These are phyloP conservation scores for Asterophora lycoperdoides DNA, from an alignment of 768 basidiomycete genomes.

Conservation along the genomic window DNA sequence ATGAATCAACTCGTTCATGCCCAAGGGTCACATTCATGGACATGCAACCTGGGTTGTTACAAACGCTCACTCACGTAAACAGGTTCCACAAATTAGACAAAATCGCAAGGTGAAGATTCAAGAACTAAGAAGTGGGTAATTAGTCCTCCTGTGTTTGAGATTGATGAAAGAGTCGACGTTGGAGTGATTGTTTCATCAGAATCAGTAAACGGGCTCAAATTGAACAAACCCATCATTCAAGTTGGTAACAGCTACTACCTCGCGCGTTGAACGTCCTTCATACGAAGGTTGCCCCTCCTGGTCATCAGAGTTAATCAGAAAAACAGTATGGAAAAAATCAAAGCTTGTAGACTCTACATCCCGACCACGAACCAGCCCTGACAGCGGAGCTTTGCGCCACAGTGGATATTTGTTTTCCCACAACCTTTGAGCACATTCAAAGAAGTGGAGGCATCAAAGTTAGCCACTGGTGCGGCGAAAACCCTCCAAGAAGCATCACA, in stretches of 20 bases:
- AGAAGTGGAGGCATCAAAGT: background rate
- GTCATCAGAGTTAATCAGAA: slow-evolving; percentile 1
- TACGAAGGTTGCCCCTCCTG: no score
- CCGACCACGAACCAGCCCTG: background rate
- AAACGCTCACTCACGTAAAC: no score
- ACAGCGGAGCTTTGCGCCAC: slow-evolving; percentile 11
- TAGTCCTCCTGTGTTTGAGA: no score
- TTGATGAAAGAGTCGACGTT: no score
- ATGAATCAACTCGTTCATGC: background rate
- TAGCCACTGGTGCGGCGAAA: background rate
- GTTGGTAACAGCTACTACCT: background rate
- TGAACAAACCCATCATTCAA: no score
- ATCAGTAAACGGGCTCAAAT: no score
- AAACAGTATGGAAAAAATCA: background rate
- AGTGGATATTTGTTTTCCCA: background rate
- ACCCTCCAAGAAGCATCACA: no score
- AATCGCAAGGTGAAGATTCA: no score
- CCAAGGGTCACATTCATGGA: background rate
- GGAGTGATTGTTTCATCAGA: no score
- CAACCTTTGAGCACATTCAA: background rate
- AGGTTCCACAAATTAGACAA: no score
- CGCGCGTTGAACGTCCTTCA: background rate
- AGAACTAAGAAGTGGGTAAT: no score
- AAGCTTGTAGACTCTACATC: background rate
- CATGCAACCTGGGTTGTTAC: no score